phyloP scores from a whole-genome alignment of 2,329 filamentous ascomycete genomes.

The Cladorrhinum sp. region DNA sequence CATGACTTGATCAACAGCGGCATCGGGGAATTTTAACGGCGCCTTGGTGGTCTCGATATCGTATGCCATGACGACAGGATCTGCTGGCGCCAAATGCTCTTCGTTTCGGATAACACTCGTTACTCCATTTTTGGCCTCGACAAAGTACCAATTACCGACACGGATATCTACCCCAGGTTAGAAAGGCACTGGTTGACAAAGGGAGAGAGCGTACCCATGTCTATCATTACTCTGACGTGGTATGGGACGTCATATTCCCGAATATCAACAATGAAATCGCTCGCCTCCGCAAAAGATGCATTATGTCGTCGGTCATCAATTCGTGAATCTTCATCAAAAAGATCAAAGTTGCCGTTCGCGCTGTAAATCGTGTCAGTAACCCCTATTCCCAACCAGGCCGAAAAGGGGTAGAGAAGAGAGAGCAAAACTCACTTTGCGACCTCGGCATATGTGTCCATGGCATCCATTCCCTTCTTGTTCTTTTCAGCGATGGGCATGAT shows the following conservation, averaged over 20 bases:
- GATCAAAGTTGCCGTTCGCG: constrained; percentile 79
- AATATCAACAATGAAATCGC: constrained; percentile 97
- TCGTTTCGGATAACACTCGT: constrained; percentile 82
- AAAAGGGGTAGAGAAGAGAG: background rate
- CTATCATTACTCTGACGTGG: constrained; percentile 97
- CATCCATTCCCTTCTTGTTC: constrained; percentile 93
- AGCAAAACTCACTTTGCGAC: constrained; percentile 70
- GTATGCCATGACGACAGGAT: constrained; percentile 97
- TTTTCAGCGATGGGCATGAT: constrained; percentile 91
- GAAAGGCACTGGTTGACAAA: constrained; percentile 1
- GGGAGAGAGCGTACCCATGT: constrained; percentile 61
- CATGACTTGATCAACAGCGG: constrained; percentile 94
- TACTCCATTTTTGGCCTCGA: constrained; percentile 88
- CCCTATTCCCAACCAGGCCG: constrained; percentile 17
- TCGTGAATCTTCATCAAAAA: constrained; percentile 86
- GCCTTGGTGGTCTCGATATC: constrained; percentile 98
- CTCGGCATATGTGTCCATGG: constrained; percentile 98
- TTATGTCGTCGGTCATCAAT: constrained; percentile 76
- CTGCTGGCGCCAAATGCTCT: constrained; percentile 82
- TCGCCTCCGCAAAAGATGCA: constrained; percentile 76
- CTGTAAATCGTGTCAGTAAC: constrained; percentile 38
- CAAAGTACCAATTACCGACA: constrained; percentile 94
- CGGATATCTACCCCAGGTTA: constrained; percentile 67
- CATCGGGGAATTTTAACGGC: constrained; percentile 94
- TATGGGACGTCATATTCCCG: constrained; percentile 99